Evolutionary conservation across 2,329 filamentous ascomycete species (phyloP).

Genomic region (Cryphonectria japonica): DNA sequence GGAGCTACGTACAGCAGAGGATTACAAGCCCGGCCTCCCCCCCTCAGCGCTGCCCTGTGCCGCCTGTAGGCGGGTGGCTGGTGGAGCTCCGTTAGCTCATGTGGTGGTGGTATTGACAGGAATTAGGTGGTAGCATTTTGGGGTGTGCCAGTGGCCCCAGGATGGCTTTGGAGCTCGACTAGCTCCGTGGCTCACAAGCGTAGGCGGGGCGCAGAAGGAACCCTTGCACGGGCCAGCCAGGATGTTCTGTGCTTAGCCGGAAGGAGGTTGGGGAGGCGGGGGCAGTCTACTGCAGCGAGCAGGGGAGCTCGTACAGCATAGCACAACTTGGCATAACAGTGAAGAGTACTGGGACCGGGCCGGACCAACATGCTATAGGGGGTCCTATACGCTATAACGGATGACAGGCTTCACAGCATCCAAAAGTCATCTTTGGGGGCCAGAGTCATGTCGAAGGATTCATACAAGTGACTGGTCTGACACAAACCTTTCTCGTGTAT

Average conservation of each 20-base stretch:
- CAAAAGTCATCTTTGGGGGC: neutral
- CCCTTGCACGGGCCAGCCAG: neutral
- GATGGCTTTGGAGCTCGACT: neutral
- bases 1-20: neutral
- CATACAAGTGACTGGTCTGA: neutral
- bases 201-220: neutral
- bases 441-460: neutral
- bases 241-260: neutral
- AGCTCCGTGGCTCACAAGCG: neutral
- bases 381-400: neutral
- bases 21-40: neutral
- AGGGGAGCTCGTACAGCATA: neutral
- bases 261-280: neutral
- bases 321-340: neutral
- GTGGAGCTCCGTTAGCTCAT: neutral
- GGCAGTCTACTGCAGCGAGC: neutral
- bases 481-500: neutral
- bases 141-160: neutral
- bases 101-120: neutral
- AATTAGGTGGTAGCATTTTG: neutral
- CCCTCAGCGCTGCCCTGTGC: neutral
- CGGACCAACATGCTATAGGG: neutral
- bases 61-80: neutral
- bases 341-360: neutral
- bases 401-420: neutral